Evolutionary conservation across 257 asterid genomes (phyloP).

Genomic region (Jacaranda copaia): DNA sequence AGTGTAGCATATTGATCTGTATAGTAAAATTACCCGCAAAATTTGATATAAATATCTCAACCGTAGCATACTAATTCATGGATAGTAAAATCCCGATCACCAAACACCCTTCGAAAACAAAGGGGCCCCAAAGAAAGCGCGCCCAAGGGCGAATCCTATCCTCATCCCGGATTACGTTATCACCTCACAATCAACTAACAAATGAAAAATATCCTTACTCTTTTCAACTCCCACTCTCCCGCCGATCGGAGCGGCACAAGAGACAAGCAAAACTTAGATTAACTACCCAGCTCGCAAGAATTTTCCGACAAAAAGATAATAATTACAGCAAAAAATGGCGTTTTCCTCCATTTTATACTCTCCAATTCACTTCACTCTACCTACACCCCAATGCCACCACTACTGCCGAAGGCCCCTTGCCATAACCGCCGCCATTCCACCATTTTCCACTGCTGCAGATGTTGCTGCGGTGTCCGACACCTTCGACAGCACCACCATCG

Average conservation of each 20-base stretch:
- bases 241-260: constrained; percentile 32
- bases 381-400: constrained; percentile 40
- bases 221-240: constrained; percentile 33
- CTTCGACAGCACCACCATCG: constrained; percentile 70
- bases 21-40: no score
- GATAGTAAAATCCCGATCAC: not conserved
- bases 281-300: constrained; percentile 1
- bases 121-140: not conserved
- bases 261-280: not conserved
- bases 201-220: not conserved
- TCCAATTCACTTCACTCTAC: constrained; percentile 51
- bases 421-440: constrained; percentile 62
- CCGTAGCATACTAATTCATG: no score
- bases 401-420: constrained; percentile 44
- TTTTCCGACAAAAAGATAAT: not conserved
- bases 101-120: not conserved
- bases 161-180: constrained; percentile 55
- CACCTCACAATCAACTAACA: constrained; percentile 37
- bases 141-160: constrained; percentile 39
- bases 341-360: constrained; percentile 56
- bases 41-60: no score
- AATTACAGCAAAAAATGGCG: constrained; percentile 46
- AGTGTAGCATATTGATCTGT: no score
- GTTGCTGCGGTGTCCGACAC: constrained; percentile 51
- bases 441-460: constrained; percentile 63